A percentile compares a stretch with the other conserved stretches of the same genome.
phyloP scores from a whole-genome alignment of 106 monocot genomes.

The Acorus gramineus region DNA sequence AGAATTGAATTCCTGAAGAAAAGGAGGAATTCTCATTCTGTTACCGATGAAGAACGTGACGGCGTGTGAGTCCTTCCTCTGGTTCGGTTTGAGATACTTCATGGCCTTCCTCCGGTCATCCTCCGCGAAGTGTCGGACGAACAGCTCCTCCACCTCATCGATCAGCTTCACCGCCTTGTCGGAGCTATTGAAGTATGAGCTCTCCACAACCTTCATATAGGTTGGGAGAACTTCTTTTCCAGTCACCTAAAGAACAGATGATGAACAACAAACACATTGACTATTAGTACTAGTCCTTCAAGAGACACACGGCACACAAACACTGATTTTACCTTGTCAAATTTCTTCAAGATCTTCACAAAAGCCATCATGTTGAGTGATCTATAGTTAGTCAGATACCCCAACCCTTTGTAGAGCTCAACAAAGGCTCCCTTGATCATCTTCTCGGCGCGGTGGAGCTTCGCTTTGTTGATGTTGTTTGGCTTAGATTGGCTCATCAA shows the following conservation, averaged over 20 bases:
- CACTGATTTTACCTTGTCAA: conserved; percentile 61
- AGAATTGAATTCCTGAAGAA: background rate
- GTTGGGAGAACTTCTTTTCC: conserved; percentile 59
- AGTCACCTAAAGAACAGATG: conserved; percentile 38
- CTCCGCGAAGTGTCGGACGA: conserved; percentile 65
- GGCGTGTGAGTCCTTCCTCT: conserved; percentile 63
- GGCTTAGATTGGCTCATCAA: conserved; percentile 42
- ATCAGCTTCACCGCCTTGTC: conserved; percentile 67
- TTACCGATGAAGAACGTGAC: conserved; percentile 93
- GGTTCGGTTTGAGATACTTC: conserved; percentile 83
- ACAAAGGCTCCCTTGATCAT: conserved; percentile 89
- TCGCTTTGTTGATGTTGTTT: conserved; percentile 62
- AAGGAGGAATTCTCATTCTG: background rate
- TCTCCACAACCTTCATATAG: conserved; percentile 88
- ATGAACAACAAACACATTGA: conserved; percentile 2
- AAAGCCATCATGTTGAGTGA: conserved; percentile 92
- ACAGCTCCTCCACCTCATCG: conserved; percentile 85
- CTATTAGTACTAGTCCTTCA: background rate
- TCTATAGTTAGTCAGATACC: conserved; percentile 75
- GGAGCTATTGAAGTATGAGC: conserved; percentile 97
- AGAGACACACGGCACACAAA: background rate
- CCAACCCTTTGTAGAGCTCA: conserved; percentile 85
- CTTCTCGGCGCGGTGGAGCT: conserved; percentile 81
- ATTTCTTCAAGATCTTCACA: conserved; percentile 92
- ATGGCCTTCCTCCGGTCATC: conserved; percentile 72